Conservation (phyloP, 495 filamentous ascomycete species). For the Lasiosphaeria miniovina region DNA sequence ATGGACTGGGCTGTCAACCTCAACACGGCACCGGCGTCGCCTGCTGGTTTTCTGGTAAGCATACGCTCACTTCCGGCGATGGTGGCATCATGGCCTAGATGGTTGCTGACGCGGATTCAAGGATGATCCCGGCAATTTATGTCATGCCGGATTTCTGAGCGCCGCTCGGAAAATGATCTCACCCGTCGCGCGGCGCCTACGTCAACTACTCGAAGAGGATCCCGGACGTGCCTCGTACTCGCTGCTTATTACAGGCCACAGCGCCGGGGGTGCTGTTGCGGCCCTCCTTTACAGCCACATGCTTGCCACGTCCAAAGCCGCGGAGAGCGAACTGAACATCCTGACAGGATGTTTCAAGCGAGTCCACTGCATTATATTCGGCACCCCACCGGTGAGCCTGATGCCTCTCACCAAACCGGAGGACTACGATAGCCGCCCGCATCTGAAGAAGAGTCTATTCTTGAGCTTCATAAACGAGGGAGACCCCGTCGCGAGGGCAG, state of each 20-base stretch:
- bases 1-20: constrained; percentile 85
- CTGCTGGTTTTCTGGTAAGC: constrained; percentile 61
- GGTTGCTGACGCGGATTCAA: constrained; percentile 25
- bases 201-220: constrained; percentile 64
- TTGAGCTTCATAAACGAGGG: constrained; percentile 79
- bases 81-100: background rate
- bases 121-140: constrained; percentile 72
- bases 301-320: constrained; percentile 52
- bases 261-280: constrained; percentile 78
- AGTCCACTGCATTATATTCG: constrained; percentile 80
- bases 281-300: constrained; percentile 76
- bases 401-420: constrained; percentile 60
- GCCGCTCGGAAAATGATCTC: constrained; percentile 73
- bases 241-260: constrained; percentile 79
- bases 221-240: constrained; percentile 63
- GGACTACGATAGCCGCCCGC: constrained; percentile 24
- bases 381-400: constrained; percentile 71
- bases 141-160: constrained; percentile 72
- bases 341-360: constrained; percentile 68
- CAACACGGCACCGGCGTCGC: constrained; percentile 58
- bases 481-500: constrained; percentile 73
- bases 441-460: constrained; percentile 63
- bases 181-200: constrained; percentile 65
- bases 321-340: constrained; percentile 61
- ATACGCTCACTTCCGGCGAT: background rate